These are phyloP conservation scores for Kwoniella sp. DNA, from an alignment of 768 basidiomycete species.

Conservation along the genomic window DNA sequence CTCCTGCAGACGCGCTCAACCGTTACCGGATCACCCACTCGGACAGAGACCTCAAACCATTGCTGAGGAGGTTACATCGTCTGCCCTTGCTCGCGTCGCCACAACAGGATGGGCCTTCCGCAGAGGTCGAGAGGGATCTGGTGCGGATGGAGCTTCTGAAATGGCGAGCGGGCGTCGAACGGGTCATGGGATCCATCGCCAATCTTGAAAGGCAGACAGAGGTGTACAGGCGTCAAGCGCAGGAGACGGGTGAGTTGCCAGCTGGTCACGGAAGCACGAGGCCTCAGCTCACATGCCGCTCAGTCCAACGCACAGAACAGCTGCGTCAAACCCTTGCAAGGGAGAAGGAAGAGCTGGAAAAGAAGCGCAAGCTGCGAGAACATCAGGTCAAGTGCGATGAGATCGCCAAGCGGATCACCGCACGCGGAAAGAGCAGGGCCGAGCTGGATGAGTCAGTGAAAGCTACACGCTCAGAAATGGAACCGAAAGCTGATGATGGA, in stretches of 20 bases:
- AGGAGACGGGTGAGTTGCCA: constrained; percentile 33
- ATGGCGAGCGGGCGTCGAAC: constrained; percentile 32
- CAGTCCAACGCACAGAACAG: constrained; percentile 17
- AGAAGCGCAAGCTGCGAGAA: constrained; percentile 27
- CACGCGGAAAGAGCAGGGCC: constrained; percentile 20
- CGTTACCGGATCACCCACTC: constrained; percentile 41
- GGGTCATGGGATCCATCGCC: constrained; percentile 27
- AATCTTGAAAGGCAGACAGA: constrained; percentile 34
- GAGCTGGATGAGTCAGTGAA: constrained; percentile 42
- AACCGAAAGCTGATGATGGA: constrained; percentile 7
- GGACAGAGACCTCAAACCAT: constrained; percentile 35
- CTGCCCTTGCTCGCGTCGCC: constrained; percentile 15
- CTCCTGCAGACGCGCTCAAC: constrained; percentile 31
- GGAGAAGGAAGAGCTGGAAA: constrained; percentile 28
- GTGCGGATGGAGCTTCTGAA: constrained; percentile 34
- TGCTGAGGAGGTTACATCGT: constrained; percentile 29
- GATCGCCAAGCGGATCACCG: constrained; percentile 29
- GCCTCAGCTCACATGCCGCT: background rate
- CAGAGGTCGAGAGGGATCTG: constrained; percentile 27
- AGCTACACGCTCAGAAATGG: too few relatives aligned
- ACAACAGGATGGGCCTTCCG: background rate
- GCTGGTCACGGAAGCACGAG: background rate
- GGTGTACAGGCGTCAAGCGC: constrained; percentile 18
- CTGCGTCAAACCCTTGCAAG: constrained; percentile 21
- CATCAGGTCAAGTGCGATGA: constrained; percentile 38